phyloP scores from a whole-genome alignment of 805 yeast species.

The Wickerhamomyces subpelliculosus region DNA sequence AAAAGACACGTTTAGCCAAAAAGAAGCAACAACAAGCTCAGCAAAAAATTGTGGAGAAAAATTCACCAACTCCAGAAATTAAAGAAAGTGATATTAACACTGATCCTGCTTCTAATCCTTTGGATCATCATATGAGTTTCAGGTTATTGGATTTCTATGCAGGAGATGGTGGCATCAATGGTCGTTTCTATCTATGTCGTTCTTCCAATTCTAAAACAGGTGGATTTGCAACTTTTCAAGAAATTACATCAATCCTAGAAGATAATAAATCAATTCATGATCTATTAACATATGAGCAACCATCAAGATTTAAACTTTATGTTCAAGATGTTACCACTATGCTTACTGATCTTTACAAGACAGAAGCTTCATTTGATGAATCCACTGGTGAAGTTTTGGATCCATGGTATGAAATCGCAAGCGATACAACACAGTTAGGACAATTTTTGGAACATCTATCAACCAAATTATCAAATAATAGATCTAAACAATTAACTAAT shows the following conservation, averaged over 20 bases:
- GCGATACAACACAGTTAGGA: constrained; percentile 7
- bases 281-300: constrained; percentile 8
- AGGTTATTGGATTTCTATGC: constrained; percentile 21
- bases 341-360: not conserved
- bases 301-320: constrained; percentile 20
- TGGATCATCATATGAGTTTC: constrained; percentile 13
- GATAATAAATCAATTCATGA: constrained; percentile 6
- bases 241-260: constrained; percentile 4
- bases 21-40: too few relatives aligned
- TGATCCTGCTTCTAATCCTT: constrained; percentile 16
- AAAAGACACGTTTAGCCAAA: too few relatives aligned
- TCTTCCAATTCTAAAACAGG: constrained; percentile 14
- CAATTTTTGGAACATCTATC: constrained; percentile 8
- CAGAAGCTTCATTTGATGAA: not conserved
- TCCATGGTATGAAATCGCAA: constrained; percentile 23
- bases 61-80: constrained; percentile 4
- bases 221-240: constrained; percentile 8
- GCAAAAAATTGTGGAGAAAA: constrained; percentile 4
- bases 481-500: constrained; percentile 4
- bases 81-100: constrained; percentile 6
- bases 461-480: constrained; percentile 1
- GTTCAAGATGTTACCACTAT: constrained; percentile 19
- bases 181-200: constrained; percentile 19
- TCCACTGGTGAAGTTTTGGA: constrained; percentile 3
- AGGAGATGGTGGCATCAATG: constrained; percentile 21